Base-by-base conservation (phyloP, 208 protist genomes). In the Crithidia thermophila region DNA sequence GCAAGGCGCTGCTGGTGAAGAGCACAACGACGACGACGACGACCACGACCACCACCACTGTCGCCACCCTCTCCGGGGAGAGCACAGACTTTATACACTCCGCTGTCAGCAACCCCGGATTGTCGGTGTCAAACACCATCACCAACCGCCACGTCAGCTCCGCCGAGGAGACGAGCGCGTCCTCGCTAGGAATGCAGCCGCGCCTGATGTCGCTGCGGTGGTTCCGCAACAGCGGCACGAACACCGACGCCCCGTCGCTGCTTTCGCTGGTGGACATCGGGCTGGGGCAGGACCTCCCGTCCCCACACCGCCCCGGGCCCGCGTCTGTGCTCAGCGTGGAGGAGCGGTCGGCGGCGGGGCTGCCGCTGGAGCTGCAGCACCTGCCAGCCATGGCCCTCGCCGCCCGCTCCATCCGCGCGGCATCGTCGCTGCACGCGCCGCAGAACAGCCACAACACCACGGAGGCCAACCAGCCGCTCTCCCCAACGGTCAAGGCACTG, bases 101-200 rank as follows among this genome's bases (percentile, higher is more conserved):
- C 21, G 51, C 52, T 28, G 51, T 61, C 30, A 69, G 52, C 63
- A 69, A 61, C 52, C 51, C 53, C 30, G 63, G 63, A 21, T 34
- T 61, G 14, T 69, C 52, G 10, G 40, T 59, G 40, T 61, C 42
- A 9, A 59, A 61, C 52, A 34, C 43, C 1, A 69, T 49, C 21
- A 51, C 52, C 4, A 69, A 59, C 28, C 45, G 53, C n/a, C 57
- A 59, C 50, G 40, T 59, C 28, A 57, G 50, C 37, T 68, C 30
- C 28, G 40, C 49, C 8, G 40, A 53, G 52, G n/a, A 59, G 30
- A 51, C 63, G 30, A 59, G 30, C 23, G 42, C 40, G 20, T 60
- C 51, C 34, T 69, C 28, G 28, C 7, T 34, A 20, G 51, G 16
- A 14, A 27, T 69, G 40, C 63, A 40, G 39, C 52, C 51, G 7